Evolutionary conservation across 1,139 yeast species (phyloP), one percentile per base, ranked within the genome.

Genomic region (Ogataea hybrid): DNA sequence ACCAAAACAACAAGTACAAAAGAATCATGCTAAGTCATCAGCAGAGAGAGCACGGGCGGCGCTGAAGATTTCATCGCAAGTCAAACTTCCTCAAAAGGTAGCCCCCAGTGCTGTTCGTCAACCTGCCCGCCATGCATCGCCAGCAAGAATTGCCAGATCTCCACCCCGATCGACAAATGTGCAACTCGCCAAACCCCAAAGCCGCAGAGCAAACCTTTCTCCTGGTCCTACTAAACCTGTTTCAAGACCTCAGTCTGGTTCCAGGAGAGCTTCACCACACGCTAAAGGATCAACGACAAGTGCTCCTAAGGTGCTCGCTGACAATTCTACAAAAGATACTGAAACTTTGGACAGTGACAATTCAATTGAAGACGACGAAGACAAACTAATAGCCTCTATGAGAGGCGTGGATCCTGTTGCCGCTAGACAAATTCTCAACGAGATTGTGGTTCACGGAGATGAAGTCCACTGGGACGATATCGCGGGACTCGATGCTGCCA

Each of bases 391-490:
- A 31, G 58, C 57, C 59, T 77, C 44, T 68, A 71, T 39, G 58
- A 65, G 62, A 38, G 78, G 77, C 15, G 76, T 73, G 11, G 79
- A 74, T 48, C 61, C 60, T 14, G 50, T 49, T 10, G 69, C 76
- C 5, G 74, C 77, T 17, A 68, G 67, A 43, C 96, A 88, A 60
- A 92, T 92, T 40, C 71, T 92, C 49, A 85, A 86, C 53, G 97
- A 92, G 59, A 88, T 92, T 52, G 94, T 90, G 5, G 89, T 89
- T 7, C 87, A 84, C 48, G 97, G 97, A 7, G 97, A 92, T 63
- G 94, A 89, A 56, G 97, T 92, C 1, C 87, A 80, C 58, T 92
- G 98, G 98, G 94, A 84, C 35, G 98, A 92, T 61, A 88, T 92
- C 51, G 97, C 96, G 1, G 98, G 98, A 1, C 67, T 92, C 28